Evolutionary conservation across 2,329 filamentous ascomycete genomes (phyloP).

Genomic region (Pseudogymnoascus sp.): DNA sequence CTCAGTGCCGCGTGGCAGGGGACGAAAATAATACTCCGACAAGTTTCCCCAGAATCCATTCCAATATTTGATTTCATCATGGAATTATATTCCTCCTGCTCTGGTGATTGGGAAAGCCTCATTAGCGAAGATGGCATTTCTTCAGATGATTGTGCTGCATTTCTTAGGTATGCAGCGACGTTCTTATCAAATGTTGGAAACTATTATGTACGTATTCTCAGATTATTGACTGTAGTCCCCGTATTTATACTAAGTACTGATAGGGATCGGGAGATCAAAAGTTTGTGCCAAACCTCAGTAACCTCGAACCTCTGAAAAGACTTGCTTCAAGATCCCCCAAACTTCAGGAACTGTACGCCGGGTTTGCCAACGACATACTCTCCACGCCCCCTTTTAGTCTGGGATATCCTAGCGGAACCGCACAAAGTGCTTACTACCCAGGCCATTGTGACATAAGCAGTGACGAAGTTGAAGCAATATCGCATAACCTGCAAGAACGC

Average conservation of each 20-base stretch:
- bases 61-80: conserved; percentile 53
- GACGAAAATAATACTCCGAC: conserved; percentile 46
- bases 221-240: background rate
- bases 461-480: conserved; percentile 44
- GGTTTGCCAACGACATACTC: conserved; percentile 38
- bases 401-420: conserved; percentile 43
- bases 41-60: conserved; percentile 50
- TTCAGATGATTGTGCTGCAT: conserved; percentile 25
- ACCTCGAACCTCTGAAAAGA: conserved; percentile 32
- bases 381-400: conserved; percentile 43
- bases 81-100: conserved; percentile 39
- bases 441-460: conserved; percentile 42
- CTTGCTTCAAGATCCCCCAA: conserved; percentile 34
- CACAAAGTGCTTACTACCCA: conserved; percentile 50
- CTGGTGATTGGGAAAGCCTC: conserved; percentile 43
- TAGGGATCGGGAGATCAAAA: conserved; percentile 50
- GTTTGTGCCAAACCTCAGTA: conserved; percentile 43
- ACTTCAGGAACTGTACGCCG: conserved; percentile 34
- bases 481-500: conserved; percentile 41
- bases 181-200: conserved; percentile 54
- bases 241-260: background rate
- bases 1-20: conserved; percentile 46
- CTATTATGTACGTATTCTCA: conserved; percentile 38
- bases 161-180: conserved; percentile 47
- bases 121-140: conserved; percentile 33